Conservation (phyloP, 2,329 filamentous ascomycete species). For the Diaporthe citriasiana region DNA sequence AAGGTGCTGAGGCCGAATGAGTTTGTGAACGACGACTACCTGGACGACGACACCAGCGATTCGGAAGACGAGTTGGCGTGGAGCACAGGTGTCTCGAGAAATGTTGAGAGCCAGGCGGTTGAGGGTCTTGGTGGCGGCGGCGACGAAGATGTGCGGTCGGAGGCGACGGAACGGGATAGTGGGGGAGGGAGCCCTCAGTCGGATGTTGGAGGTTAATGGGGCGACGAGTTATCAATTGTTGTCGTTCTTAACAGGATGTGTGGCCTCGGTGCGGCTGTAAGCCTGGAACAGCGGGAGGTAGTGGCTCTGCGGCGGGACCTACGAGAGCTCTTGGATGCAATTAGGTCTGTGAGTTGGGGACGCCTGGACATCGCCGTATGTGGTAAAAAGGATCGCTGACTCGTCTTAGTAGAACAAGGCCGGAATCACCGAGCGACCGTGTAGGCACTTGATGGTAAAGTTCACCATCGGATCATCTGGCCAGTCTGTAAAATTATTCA, state of each 20-base stretch:
- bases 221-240: too few relatives aligned
- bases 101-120: background rate
- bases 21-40: slow-evolving; percentile 37
- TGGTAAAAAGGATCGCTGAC: background rate
- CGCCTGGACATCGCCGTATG: too few relatives aligned
- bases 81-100: background rate
- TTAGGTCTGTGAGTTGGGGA: background rate
- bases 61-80: background rate
- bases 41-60: background rate
- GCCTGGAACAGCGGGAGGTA: too few relatives aligned
- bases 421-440: background rate
- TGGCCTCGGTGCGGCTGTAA: background rate
- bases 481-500: background rate
- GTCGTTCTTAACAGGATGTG: too few relatives aligned
- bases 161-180: slow-evolving; percentile 26
- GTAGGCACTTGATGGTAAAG: background rate
- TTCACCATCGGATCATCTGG: background rate
- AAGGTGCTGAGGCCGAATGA: slow-evolving; percentile 36
- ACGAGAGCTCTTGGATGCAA: background rate
- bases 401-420: background rate
- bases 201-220: background rate
- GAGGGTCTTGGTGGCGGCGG: background rate
- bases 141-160: slow-evolving; percentile 10
- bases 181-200: slow-evolving; percentile 6
- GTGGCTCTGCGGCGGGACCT: too few relatives aligned